Base-by-base conservation (phyloP, 2,329 filamentous ascomycete genomes). In the Cladophialophora immunda region DNA sequence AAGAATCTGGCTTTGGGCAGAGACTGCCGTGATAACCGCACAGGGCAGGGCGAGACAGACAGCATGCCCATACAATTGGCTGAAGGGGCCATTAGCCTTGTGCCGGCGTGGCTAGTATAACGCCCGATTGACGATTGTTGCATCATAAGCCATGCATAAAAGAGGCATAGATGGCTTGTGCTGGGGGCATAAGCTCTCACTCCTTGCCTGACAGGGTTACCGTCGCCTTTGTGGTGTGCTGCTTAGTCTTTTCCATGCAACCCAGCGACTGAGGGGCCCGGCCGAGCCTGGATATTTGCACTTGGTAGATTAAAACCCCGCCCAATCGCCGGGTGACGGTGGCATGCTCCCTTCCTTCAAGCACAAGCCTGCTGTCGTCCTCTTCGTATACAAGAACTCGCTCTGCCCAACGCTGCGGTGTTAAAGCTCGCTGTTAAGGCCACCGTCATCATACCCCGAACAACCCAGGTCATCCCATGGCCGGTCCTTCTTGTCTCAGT, bases 11-110 rank as follows among this genome's bases (percentile, higher is more conserved):
- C 7, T 30, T 4, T 13, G 27, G 13, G 5, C 5, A n/a, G 53
- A 30, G 8, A 55, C 19, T 54, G 58, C 58, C 58, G 45, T 61
- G 22, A 61, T 38, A 61, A 27, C 47, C 58, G 45, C 47, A 22
- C 8, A 17, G 7, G 41, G n/a, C 29, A 58, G 30, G 34, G 30
- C 30, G n/a, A 11, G 8, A 30, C 54, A 38, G 25, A n/a, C 52
- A 25, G 19, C 13, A 50, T 11, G 0, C 30, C 22, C 38, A n/a
- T 17, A 34, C 15, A 9, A 22, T 50, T 30, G 57, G 36, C 7
- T 8, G 13, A 13, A 47, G n/a, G 38, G 8, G 15, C 38, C 22
- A 13, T 22, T 59, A 59, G 57, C 57, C 29, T 55, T 30, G 15
- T 29, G 30, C 19, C 45, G 45, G 45, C 11, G 45, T 50, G 22